phyloP scores from a whole-genome alignment of 2,329 filamentous ascomycete species.

The Magnaporthales sp. region DNA sequence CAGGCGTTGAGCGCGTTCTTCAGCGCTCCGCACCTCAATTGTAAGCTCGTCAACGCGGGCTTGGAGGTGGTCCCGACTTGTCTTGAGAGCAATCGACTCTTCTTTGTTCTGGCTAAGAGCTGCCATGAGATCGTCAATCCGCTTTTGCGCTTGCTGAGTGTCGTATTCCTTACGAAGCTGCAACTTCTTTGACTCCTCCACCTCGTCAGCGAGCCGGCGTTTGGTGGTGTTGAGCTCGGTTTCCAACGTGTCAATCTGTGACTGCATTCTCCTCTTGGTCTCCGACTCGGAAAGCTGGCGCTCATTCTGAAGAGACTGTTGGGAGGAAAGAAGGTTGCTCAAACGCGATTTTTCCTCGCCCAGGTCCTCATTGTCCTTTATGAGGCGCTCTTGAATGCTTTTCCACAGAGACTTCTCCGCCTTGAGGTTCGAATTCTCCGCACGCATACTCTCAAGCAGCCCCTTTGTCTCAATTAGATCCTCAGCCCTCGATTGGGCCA shows the following conservation, averaged over 20 bases:
- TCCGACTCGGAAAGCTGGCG: constrained; percentile 80
- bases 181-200: constrained; percentile 77
- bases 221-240: constrained; percentile 70
- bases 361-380: constrained; percentile 78
- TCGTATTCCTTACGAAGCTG: constrained; percentile 85
- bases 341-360: constrained; percentile 78
- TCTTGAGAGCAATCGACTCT: constrained; percentile 79
- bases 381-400: constrained; percentile 80
- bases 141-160: constrained; percentile 75
- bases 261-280: constrained; percentile 68
- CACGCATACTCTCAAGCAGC: constrained; percentile 75
- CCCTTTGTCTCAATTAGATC: constrained; percentile 82
- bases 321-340: constrained; percentile 71
- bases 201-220: constrained; percentile 73
- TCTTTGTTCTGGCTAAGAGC: constrained; percentile 75
- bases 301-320: constrained; percentile 88
- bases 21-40: constrained; percentile 78
- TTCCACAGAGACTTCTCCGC: constrained; percentile 94
- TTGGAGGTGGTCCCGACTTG: constrained; percentile 81
- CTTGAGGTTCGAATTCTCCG: constrained; percentile 86
- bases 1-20: constrained; percentile 75
- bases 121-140: constrained; percentile 83
- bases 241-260: constrained; percentile 70
- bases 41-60: constrained; percentile 80
- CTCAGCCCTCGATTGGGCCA: constrained; percentile 84